Evolutionary conservation across 139 green algal genomes (phyloP).

Genomic region (Volvox reticuliferus): DNA sequence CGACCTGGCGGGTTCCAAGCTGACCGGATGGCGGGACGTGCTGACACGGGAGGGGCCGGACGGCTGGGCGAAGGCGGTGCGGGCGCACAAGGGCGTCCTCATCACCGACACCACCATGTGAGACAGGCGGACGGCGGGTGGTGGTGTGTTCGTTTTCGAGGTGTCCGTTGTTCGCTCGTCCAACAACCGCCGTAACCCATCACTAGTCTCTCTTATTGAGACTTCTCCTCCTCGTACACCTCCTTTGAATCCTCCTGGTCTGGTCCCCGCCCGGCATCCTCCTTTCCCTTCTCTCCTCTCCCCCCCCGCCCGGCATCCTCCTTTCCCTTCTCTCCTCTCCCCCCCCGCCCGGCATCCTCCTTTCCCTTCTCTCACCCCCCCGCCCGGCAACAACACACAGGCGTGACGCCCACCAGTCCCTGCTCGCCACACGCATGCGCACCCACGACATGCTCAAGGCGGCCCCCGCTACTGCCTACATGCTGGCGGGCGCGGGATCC

Average conservation of each 20-base stretch:
- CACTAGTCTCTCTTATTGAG: no score
- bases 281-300: background rate
- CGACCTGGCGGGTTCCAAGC: slow-evolving; percentile 49
- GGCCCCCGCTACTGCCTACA: slow-evolving; percentile 75
- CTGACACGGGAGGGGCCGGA: slow-evolving; percentile 83
- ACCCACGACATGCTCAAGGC: slow-evolving; percentile 91
- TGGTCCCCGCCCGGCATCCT: background rate
- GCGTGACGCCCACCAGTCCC: slow-evolving; percentile 92
- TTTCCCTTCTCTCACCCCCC: background rate
- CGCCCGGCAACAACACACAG: background rate
- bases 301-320: background rate
- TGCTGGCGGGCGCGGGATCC: slow-evolving; percentile 78
- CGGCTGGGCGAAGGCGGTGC: slow-evolving; percentile 86
- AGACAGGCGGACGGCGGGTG: background rate
- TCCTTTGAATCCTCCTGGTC: no score
- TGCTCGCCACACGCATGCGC: slow-evolving; percentile 91
- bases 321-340: background rate
- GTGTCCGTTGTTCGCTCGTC: no score
- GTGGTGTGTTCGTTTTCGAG: no score
- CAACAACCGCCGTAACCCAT: no score
- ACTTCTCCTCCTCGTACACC: no score
- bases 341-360: background rate
- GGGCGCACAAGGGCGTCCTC: slow-evolving; percentile 89
- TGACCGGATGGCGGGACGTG: slow-evolving; percentile 84
- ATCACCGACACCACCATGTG: slow-evolving; percentile 95